Conservation (phyloP, 495 filamentous ascomycete genomes). For the Penicillium nucicola region DNA sequence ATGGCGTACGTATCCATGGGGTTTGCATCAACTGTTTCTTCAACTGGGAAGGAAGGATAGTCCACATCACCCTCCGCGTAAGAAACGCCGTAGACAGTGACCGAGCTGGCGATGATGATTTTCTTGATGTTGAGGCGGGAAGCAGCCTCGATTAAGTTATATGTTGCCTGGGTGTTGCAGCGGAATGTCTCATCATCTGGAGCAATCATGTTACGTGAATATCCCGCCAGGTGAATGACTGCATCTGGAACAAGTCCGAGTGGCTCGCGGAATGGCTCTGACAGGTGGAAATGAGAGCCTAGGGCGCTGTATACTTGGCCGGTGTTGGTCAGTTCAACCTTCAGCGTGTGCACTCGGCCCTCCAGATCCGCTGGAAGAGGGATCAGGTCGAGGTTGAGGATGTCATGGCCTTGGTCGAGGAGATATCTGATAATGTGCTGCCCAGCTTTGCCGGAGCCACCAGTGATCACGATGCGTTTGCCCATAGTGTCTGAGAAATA, state of each 20-base stretch:
- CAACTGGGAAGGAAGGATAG: slow-evolving; percentile 54
- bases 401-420: slow-evolving; percentile 46
- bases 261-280: slow-evolving; percentile 42
- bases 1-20: slow-evolving; percentile 60
- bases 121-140: slow-evolving; percentile 59
- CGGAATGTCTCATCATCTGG: slow-evolving; percentile 59
- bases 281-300: slow-evolving; percentile 52
- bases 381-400: slow-evolving; percentile 56
- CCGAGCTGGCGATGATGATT: slow-evolving; percentile 54
- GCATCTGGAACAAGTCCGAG: slow-evolving; percentile 47
- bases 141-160: slow-evolving; percentile 62
- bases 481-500: slow-evolving; percentile 13
- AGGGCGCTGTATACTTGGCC: slow-evolving; percentile 60
- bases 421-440: slow-evolving; percentile 55
- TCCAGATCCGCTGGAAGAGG: slow-evolving; percentile 39
- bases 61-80: slow-evolving; percentile 56
- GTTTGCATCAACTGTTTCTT: slow-evolving; percentile 51
- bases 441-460: slow-evolving; percentile 58
- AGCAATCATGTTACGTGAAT: slow-evolving; percentile 58
- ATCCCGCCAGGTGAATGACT: slow-evolving; percentile 60
- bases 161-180: slow-evolving; percentile 49
- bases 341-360: slow-evolving; percentile 51
- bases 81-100: slow-evolving; percentile 58
- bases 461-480: slow-evolving; percentile 54
- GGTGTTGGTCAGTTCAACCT: slow-evolving; percentile 54